Conservation (phyloP, 108 stramenopile genomes). For the Poteriospumella lacustris region DNA sequence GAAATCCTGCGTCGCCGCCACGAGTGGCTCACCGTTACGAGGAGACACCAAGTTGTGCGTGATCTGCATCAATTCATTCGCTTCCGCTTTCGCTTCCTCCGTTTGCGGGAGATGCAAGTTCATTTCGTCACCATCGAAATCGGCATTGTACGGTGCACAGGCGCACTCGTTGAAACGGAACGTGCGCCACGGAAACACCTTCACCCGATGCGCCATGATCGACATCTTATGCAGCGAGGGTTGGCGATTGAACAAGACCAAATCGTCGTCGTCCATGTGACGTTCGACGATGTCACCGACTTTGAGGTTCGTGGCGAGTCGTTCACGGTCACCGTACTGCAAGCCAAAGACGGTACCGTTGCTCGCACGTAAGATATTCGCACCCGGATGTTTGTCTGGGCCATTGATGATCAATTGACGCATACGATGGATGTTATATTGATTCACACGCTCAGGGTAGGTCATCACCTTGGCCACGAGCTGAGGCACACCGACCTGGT, state of each 20-base stretch:
- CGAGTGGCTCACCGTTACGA: conserved; percentile 93
- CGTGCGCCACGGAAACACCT: conserved; percentile 87
- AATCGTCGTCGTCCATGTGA: conserved; percentile 94
- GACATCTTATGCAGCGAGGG: conserved; percentile 94
- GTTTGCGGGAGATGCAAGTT: conserved; percentile 99
- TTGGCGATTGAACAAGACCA: conserved; percentile 98
- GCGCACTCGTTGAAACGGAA: conserved; percentile 98
- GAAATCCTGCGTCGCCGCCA: conserved; percentile 93
- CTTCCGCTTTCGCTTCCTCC: conserved; percentile 96
- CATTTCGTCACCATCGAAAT: conserved; percentile 99
- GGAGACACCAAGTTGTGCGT: conserved; percentile 89
- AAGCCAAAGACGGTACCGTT: conserved; percentile 71
- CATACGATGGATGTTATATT: conserved; percentile 89
- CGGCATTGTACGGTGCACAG: conserved; percentile 95
- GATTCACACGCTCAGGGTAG: conserved; percentile 85
- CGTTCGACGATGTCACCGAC: conserved; percentile 94
- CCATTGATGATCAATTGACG: conserved; percentile 77
- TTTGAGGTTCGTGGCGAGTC: conserved; percentile 67
- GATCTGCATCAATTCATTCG: conserved; percentile 83
- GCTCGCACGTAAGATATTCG: conserved; percentile 63
- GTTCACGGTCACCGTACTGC: conserved; percentile 76
- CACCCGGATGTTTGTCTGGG: conserved; percentile 88
- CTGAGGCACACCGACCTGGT: conserved; percentile 85
- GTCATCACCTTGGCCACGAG: conserved; percentile 91
- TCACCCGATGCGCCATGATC: conserved; percentile 93